Evolutionary conservation across 495 filamentous ascomycete genomes (phyloP), one percentile per base, ranked within the genome.

Genomic region (Thozetella sp.): DNA sequence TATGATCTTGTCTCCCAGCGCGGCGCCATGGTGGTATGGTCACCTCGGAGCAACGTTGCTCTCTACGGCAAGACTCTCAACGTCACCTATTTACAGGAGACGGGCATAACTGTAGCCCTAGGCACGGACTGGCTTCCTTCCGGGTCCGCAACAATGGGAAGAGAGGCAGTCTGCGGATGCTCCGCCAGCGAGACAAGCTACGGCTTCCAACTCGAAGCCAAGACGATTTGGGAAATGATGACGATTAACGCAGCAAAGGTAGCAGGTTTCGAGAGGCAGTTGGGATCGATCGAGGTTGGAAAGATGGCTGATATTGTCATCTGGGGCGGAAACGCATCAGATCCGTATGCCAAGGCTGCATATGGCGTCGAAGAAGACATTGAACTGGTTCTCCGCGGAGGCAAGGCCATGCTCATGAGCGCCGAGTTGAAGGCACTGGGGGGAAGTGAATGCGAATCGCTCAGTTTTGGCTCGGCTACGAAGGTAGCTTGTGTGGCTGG

Each of bases 91-190:
- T 15, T 64, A 34, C 58, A 62, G 0, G 62, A 58, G 9, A 51
- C 62, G 0, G 59, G 59, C 1, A 61, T 64, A 9, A 64, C 54
- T 3, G 62, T 64, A 3, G 62, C 62, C 50, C 62, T 64, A 2
- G 62, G 62, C 15, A 61, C 58, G 0, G 62, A 64, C 30, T 64
- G 62, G 62, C 55, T 64, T 1, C 62, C 62, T 1, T 62, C 62
- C 0, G 62, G 62, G 1, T 64, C 62, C 2, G 62, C 62, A 2
- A 64, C 62, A 0, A 64, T 64, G 51, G 59, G 1, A 9, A 37
- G 62, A 25, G 62, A 64, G 11, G 62, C 62, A 12, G 37, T 57
- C 4, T 64, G 62, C 25, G 62, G 51, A 27, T 51, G 22, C 1
- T 37, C 54, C 1, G 62, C 53, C 1, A 55, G 22, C 20, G 45